Evolutionary conservation across 495 filamentous ascomycete species (phyloP).

Genomic region (Trichoderma reesei): DNA sequence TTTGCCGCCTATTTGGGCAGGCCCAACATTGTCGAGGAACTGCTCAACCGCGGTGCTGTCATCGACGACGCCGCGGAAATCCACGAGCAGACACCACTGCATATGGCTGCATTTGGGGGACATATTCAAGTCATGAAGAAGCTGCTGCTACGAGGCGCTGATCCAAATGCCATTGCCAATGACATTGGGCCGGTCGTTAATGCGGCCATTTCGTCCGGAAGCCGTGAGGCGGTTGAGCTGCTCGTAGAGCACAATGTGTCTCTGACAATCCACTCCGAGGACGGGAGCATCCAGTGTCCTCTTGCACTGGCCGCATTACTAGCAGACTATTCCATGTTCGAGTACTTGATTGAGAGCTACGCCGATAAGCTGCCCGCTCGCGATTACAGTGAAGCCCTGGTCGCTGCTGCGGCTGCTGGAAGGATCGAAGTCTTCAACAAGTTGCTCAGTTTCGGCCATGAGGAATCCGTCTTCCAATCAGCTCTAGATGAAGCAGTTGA

Average conservation of each 20-base stretch:
- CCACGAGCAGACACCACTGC: conserved; percentile 22
- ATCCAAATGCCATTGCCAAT: conserved; percentile 21
- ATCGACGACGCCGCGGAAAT: conserved; percentile 24
- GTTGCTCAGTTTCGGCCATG: neutral
- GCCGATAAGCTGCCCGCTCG: neutral
- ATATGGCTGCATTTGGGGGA: conserved; percentile 27
- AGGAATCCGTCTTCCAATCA: neutral
- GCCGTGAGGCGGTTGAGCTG: conserved; percentile 22
- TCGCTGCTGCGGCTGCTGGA: neutral
- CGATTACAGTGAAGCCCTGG: neutral
- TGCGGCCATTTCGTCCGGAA: conserved; percentile 26
- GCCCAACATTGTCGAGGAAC: conserved; percentile 24
- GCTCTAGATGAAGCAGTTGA: neutral
- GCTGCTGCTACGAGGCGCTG: conserved; percentile 21
- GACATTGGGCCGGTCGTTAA: conserved; percentile 26
- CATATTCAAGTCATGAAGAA: conserved; percentile 27
- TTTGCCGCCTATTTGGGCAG: conserved; percentile 26
- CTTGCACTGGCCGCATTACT: conserved; percentile 21
- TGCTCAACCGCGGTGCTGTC: conserved; percentile 22
- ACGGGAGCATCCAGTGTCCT: conserved; percentile 17
- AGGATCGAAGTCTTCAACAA: neutral
- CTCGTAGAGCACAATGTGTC: conserved; percentile 24
- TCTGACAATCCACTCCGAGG: conserved; percentile 16
- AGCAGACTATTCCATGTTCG: conserved; percentile 25
- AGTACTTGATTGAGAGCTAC: conserved; percentile 16